Evolutionary conservation across 2,329 filamentous ascomycete species (phyloP), one percentile per base, ranked within the genome.

Genomic region (Hypoxylon sp.): DNA sequence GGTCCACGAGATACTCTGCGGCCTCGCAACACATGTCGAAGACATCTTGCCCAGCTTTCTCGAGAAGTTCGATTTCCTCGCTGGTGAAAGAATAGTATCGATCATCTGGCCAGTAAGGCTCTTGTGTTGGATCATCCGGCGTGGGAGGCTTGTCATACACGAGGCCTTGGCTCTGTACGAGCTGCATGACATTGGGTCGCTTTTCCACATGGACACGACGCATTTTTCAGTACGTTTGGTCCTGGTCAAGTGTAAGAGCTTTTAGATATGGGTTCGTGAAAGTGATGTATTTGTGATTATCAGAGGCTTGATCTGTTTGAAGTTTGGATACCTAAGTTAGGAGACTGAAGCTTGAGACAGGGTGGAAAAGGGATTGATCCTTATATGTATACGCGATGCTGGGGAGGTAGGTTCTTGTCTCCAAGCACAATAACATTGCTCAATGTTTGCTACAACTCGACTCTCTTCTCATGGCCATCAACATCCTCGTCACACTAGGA

Each of bases 1-100:
- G 46, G 17, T 57, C 52, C 1, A 63, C 14, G n/a, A 63, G 42
- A 24, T 51, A 51, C 11, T 57, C 44, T 24, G 60, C 51, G 3
- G 60, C 60, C 26, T 63, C 60, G 35, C 60, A 51, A 19, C 60
- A 63, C 60, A 63, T 63, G 52, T 14, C 60, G 13, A 57, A 63
- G 44, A 63, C 60, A 46, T 57, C 52, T 26, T 63, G 26, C 8
- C 51, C 60, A 24, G 60, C 60, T 26, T 51, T 33, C 35, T 63
- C 60, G 8, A 63, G 39, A 5, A 63, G 44, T 31, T 44, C 31
- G 13, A 63, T 63, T 44, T 63, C 60, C 19, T 42, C n/a, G 52
- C 29, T 51, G 11, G 33, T 57, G 42, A 63, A 63, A 24, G 60
- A 63, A 13, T 63, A 63, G 52, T 63, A 63, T 31, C 60, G 44